Evolutionary conservation across 352 stramenopile species (phyloP).

Genomic region (Globisporangium spiculum): DNA sequence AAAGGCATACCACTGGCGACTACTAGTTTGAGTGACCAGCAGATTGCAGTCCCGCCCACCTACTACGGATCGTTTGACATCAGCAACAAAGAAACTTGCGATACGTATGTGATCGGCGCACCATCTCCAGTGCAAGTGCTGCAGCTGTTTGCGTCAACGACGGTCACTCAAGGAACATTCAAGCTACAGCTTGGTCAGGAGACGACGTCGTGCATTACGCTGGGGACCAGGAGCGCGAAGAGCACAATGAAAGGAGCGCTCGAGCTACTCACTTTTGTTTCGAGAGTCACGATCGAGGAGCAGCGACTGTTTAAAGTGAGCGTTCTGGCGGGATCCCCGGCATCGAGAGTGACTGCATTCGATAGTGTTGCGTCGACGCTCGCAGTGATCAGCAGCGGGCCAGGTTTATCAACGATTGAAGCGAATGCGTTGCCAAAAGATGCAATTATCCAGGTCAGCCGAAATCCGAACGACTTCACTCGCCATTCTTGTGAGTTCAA

Average conservation of each 20-base stretch:
- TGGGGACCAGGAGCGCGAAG: constrained; percentile 25
- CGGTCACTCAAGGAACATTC: constrained; percentile 51
- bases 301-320: constrained; percentile 59
- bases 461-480: constrained; percentile 67
- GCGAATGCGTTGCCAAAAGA: constrained; percentile 23
- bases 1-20: constrained; percentile 20
- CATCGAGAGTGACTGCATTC: constrained; percentile 46
- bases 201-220: constrained; percentile 49
- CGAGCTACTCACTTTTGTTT: constrained; percentile 40
- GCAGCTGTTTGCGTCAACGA: constrained; percentile 66
- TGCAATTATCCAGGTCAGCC: constrained; percentile 67
- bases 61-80: constrained; percentile 58
- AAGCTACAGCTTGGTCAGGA: constrained; percentile 50
- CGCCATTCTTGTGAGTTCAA: constrained; percentile 62
- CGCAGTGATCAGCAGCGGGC: constrained; percentile 31
- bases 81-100: constrained; percentile 51
- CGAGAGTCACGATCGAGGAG: constrained; percentile 48
- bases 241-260: constrained; percentile 39
- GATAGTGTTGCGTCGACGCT: constrained; percentile 23
- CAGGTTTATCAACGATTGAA: constrained; percentile 34
- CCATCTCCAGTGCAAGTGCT: constrained; percentile 64
- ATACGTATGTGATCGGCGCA: constrained; percentile 63
- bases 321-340: constrained; percentile 35
- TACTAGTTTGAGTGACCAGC: constrained; percentile 24
- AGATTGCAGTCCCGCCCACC: constrained; percentile 24